Percentiles rank a stretch among this genome's conserved stretches.
These are phyloP conservation scores for Trichomonascaceae sp. DNA, from an alignment of 1,139 yeast genomes.

Conservation along the genomic window DNA sequence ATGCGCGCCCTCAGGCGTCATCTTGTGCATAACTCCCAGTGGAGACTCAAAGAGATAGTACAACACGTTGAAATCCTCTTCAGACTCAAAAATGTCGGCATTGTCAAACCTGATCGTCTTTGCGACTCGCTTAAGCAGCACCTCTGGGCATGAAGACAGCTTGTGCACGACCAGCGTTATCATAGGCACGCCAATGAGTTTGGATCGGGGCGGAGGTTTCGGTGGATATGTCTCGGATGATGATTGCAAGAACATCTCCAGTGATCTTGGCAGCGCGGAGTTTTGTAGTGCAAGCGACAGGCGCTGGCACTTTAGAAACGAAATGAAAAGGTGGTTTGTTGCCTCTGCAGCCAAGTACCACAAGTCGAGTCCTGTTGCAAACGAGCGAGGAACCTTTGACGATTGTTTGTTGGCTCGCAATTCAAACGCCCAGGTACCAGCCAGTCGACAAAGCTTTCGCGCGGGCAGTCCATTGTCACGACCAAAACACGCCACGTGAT, in stretches of 20 bases:
- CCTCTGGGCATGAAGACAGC: conserved; percentile 47
- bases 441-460: conserved; percentile 65
- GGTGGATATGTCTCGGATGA: conserved; percentile 33
- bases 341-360: conserved; percentile 74
- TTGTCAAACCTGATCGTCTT: conserved; percentile 58
- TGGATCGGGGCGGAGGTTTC: conserved; percentile 23
- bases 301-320: conserved; percentile 51
- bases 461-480: conserved; percentile 70
- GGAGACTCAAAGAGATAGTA: conserved; percentile 60
- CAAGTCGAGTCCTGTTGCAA: conserved; percentile 57
- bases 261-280: conserved; percentile 8
- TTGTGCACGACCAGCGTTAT: conserved; percentile 54
- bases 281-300: conserved; percentile 27
- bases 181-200: conserved; percentile 46
- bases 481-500: conserved; percentile 72
- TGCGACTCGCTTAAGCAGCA: conserved; percentile 46
- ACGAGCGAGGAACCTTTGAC: conserved; percentile 25
- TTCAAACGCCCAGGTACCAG: conserved; percentile 83
- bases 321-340: conserved; percentile 61
- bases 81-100: conserved; percentile 54
- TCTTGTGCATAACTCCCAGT: conserved; percentile 44
- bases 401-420: conserved; percentile 7
- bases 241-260: conserved; percentile 36
- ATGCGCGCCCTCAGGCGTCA: conserved; percentile 64
- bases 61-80: conserved; percentile 67